Evolutionary conservation across 1,284 basidiomycete genomes (phyloP).

Genomic region (Sutorius eximius): DNA sequence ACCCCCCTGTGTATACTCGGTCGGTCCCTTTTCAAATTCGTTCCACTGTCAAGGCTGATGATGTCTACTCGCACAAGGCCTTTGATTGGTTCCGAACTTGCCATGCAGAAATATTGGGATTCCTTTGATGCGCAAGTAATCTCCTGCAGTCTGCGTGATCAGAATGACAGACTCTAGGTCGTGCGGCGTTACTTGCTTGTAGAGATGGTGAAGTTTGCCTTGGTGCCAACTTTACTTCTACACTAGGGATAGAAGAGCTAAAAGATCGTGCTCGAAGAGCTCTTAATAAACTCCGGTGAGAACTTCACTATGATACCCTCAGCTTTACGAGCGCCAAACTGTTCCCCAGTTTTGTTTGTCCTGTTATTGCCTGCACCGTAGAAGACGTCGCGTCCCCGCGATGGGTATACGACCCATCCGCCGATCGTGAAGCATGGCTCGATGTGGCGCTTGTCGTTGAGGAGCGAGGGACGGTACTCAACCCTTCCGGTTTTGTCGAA

Average conservation of each 20-base stretch:
- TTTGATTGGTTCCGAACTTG: constrained; percentile 22
- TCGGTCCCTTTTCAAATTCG: not conserved
- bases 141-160: not conserved
- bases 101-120: constrained; percentile 17
- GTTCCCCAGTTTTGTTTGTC: constrained; percentile 20
- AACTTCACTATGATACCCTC: not conserved
- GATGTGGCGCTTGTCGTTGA: constrained; percentile 19
- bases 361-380: constrained; percentile 19
- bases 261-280: constrained; percentile 13
- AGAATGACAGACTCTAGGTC: not conserved
- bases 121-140: constrained; percentile 15
- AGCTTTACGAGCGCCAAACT: not conserved
- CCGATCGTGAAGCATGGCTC: constrained; percentile 23
- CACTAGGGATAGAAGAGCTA: constrained; percentile 7
- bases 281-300: constrained; percentile 24
- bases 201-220: constrained; percentile 19
- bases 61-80: not conserved
- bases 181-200: not conserved
- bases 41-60: not conserved
- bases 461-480: constrained; percentile 17
- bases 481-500: constrained; percentile 17
- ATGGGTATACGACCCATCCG: constrained; percentile 23
- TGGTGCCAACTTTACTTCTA: constrained; percentile 17
- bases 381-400: constrained; percentile 13
- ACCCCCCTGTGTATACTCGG: constrained; percentile 21